Conservation (phyloP, 2,329 filamentous ascomycete genomes). For the Diaporthe humulicola region DNA sequence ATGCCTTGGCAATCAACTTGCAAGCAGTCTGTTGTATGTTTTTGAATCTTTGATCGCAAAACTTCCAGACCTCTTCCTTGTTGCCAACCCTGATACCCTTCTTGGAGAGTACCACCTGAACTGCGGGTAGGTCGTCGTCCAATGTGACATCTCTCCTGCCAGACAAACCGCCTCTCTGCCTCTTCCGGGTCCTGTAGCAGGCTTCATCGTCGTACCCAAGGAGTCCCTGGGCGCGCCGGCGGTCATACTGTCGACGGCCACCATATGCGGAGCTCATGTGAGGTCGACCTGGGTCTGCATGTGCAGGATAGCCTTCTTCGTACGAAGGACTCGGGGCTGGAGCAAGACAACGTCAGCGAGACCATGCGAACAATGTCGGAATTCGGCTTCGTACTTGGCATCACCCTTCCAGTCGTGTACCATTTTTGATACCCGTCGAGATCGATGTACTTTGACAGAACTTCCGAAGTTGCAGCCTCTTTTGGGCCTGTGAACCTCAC, state of each 20-base stretch:
- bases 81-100: conserved; percentile 67
- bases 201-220: conserved; percentile 48
- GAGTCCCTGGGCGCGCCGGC: conserved; percentile 43
- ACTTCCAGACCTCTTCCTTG: conserved; percentile 65
- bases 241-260: conserved; percentile 45
- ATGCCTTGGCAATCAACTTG: conserved; percentile 80
- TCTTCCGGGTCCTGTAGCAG: conserved; percentile 53
- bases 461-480: conserved; percentile 35
- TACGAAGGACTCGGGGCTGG: conserved; percentile 38
- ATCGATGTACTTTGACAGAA: conserved; percentile 45
- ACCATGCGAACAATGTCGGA: conserved; percentile 42
- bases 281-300: conserved; percentile 41
- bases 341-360: neutral
- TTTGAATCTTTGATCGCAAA: conserved; percentile 73
- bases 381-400: conserved; percentile 40
- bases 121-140: conserved; percentile 56
- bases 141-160: conserved; percentile 54
- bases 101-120: conserved; percentile 52
- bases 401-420: conserved; percentile 37
- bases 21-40: conserved; percentile 78
- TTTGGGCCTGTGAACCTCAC: conserved; percentile 61
- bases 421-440: conserved; percentile 37
- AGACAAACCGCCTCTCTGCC: conserved; percentile 46
- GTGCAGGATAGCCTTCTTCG: conserved; percentile 42
- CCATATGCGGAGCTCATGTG: conserved; percentile 42